phyloP scores from a whole-genome alignment of 805 yeast genomes.

The Peterozyma toletana region DNA sequence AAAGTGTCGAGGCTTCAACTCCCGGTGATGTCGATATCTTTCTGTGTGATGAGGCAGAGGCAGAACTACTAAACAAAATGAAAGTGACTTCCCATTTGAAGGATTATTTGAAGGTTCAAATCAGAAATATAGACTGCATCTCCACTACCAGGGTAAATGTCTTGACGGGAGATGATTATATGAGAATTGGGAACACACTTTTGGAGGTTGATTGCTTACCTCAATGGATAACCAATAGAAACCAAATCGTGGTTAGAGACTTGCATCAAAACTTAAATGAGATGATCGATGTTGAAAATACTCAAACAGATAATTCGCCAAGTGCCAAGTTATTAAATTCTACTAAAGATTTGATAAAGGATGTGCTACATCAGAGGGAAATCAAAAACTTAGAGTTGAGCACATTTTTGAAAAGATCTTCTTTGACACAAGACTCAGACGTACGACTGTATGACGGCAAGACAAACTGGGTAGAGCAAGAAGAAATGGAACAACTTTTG shows the following conservation, averaged over 20 bases:
- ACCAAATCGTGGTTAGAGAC: slow-evolving; percentile 31
- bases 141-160: slow-evolving; percentile 18
- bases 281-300: slow-evolving; percentile 1
- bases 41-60: slow-evolving; percentile 6
- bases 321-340: slow-evolving; percentile 27
- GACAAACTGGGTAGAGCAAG: slow-evolving; percentile 34
- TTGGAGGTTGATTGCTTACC: slow-evolving; percentile 70
- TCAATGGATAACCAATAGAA: slow-evolving; percentile 52
- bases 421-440: slow-evolving; percentile 12
- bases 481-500: slow-evolving; percentile 26
- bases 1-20: slow-evolving; percentile 10
- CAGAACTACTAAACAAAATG: slow-evolving; percentile 15
- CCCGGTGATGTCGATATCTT: slow-evolving; percentile 10
- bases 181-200: slow-evolving; percentile 54
- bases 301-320: neutral
- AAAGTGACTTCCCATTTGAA: slow-evolving; percentile 25
- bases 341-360: slow-evolving; percentile 54
- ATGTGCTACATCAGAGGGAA: slow-evolving; percentile 45
- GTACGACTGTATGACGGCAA: slow-evolving; percentile 14
- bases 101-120: slow-evolving; percentile 18
- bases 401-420: slow-evolving; percentile 2
- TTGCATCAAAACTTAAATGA: slow-evolving; percentile 46
- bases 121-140: slow-evolving; percentile 3
- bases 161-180: slow-evolving; percentile 22
- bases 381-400: slow-evolving; percentile 21